Base-by-base conservation (phyloP, 225 moss, liverwort and hornwort species). In the Pseudisothecium myosuroides region DNA sequence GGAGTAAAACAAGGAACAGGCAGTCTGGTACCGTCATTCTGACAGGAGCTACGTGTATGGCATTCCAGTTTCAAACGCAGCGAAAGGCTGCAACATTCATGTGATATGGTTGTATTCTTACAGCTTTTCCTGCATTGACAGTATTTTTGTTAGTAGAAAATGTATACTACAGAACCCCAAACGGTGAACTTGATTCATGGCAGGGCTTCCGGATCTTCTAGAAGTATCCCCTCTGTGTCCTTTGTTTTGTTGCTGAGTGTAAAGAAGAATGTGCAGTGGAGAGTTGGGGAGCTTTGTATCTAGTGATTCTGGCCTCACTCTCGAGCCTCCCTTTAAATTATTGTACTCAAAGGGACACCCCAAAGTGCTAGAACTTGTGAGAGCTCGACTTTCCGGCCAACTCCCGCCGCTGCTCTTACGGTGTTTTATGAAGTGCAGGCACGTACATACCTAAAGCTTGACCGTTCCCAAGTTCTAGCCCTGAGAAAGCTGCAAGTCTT, bases 351-450 rank as follows among this genome's bases (percentile, higher is more conserved):
- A 90, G 87, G 80, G 81, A 37, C 87, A 64, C 85, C 65, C 61
- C 61, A 89, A 89, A 90, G 87, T 26, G 76, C 69, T 41, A 26
- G 26, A 82, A 69, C 64, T 87, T 61, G 55, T 75, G 90, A 72
- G 76, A 76, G 81, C 76, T 89, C 50, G 64, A 55, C 92, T 91
- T 93, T 88, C 82, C n/a, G 73, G 79, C 86, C 92, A 89, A 89
- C 89, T 84, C 54, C 84, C 86, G 74, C 80, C 13, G 36, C 36
- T 69, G 9, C 83, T 11, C 74, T 86, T 86, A 36, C 81, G 81
- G 85, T 72, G 14, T 58, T 90, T 67, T 74, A 88, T 64, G 80
- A 64, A 63, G 56, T 17, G 73, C 56, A 80, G 71, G 47, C 83
- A 41, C 77, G 58, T 63, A 31, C 43, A 67, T 60, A 27, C 43